phyloP scores from a whole-genome alignment of 306 rosid genomes.

The Medicago ruthenica region DNA sequence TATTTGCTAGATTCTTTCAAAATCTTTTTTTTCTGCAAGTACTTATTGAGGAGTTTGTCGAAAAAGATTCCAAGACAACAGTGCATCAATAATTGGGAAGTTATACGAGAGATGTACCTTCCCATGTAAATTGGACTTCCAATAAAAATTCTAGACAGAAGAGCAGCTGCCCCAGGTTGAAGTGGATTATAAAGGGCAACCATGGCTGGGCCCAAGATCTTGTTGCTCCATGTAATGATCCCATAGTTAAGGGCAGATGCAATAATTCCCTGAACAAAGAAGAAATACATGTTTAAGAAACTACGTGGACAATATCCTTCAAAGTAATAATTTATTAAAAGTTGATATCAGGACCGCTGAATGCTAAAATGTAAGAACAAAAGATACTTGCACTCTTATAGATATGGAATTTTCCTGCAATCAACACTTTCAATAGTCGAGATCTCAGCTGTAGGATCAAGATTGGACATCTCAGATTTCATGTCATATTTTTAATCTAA shows the following conservation, averaged over 20 bases:
- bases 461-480: neutral
- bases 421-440: neutral
- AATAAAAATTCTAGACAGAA: conserved; percentile 82
- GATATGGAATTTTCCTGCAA: neutral
- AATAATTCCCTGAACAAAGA: conserved; percentile 69
- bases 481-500: neutral
- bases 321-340: neutral
- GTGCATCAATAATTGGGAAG: conserved; percentile 20
- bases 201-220: conserved; percentile 93
- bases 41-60: neutral
- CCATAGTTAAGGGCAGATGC: conserved; percentile 98
- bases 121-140: conserved; percentile 95
- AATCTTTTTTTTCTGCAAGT: neutral
- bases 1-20: neutral
- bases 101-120: conserved; percentile 68
- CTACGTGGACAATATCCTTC: conserved; percentile 29
- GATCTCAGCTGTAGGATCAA: conserved; percentile 8
- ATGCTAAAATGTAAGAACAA: conserved; percentile 30
- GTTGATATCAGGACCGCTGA: conserved; percentile 12
- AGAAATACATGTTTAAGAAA: conserved; percentile 19
- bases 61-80: neutral
- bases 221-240: conserved; percentile 92
- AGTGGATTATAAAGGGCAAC: conserved; percentile 97
- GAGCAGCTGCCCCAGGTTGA: conserved; percentile 90
- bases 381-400: conserved; percentile 23